Percentiles rank a stretch among this genome's conserved stretches.
These are phyloP conservation scores for Blastobotrys aristatus DNA, from an alignment of 1,139 yeast genomes.

Conservation along the genomic window DNA sequence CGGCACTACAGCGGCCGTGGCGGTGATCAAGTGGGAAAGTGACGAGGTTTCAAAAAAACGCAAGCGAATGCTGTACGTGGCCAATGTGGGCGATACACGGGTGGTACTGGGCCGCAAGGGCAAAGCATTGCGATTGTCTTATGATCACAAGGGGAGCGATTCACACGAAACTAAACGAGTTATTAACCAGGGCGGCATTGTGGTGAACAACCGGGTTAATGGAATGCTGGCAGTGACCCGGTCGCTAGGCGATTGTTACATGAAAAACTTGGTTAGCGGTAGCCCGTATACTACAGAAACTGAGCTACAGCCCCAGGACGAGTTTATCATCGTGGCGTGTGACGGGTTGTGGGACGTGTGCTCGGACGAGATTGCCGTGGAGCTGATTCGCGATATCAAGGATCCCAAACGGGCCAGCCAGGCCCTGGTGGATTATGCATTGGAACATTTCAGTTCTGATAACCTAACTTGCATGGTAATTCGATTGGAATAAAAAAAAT, in stretches of 20 bases:
- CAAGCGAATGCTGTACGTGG: conserved; percentile 72
- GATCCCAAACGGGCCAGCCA: conserved; percentile 69
- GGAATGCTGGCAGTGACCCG: conserved; percentile 95
- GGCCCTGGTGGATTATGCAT: conserved; percentile 66
- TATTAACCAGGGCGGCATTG: conserved; percentile 73
- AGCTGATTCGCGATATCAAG: conserved; percentile 49
- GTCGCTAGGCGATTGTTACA: conserved; percentile 89
- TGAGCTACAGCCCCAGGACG: conserved; percentile 58
- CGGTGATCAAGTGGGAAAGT: conserved; percentile 81
- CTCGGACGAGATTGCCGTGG: conserved; percentile 75
- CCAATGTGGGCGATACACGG: conserved; percentile 93
- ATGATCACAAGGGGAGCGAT: conserved; percentile 94
- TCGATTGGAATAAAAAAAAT: conserved; percentile 29
- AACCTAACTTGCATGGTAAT: conserved; percentile 92
- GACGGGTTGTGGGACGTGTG: conserved; percentile 97
- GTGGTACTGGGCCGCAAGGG: conserved; percentile 73
- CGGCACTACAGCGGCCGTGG: conserved; percentile 96
- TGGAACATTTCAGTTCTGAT: conserved; percentile 79
- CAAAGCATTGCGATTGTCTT: conserved; percentile 69
- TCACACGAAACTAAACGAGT: conserved; percentile 69
- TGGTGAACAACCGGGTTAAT: conserved; percentile 87
- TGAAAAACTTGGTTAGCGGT: conserved; percentile 86
- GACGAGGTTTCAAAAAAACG: conserved; percentile 6
- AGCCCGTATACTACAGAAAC: conserved; percentile 91
- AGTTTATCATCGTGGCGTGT: conserved; percentile 81